Evolutionary conservation across 2,329 filamentous ascomycete genomes (phyloP).

Genomic region (Alternaria conjuncta): DNA sequence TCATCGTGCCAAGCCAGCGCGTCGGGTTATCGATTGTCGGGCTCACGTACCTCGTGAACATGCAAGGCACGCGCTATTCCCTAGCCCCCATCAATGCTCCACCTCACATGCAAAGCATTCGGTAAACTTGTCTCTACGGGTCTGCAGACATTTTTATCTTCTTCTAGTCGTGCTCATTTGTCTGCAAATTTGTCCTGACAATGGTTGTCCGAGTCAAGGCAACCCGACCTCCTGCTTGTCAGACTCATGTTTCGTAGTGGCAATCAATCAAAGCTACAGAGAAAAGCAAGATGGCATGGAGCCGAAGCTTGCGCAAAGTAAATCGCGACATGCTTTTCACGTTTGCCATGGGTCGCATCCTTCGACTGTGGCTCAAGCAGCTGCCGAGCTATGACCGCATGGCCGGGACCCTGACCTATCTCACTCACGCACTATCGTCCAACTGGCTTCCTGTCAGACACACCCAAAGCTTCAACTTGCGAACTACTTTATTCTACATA

Average conservation of each 20-base stretch:
- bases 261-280: neutral
- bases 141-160: neutral
- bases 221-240: neutral
- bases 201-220: neutral
- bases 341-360: neutral
- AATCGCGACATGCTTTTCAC: neutral
- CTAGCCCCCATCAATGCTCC: neutral
- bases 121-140: neutral
- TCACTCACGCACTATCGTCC: neutral
- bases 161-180: neutral
- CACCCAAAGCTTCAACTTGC: neutral
- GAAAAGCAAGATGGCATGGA: neutral
- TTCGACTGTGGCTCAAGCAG: constrained; percentile 1
- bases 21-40: constrained; percentile 25
- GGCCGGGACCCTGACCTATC: constrained; percentile 12
- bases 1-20: constrained; percentile 15
- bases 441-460: constrained; percentile 7
- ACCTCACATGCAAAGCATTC: constrained; percentile 1
- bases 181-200: neutral
- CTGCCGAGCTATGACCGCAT: constrained; percentile 28
- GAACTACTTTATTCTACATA: neutral
- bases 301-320: neutral
- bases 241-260: neutral
- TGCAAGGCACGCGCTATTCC: constrained; percentile 6
- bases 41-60: constrained; percentile 11